A percentile compares a stretch with the other conserved stretches of the same genome.
Evolutionary conservation across 768 basidiomycete genomes (phyloP).

Genomic region (Phylloporus sp.): DNA sequence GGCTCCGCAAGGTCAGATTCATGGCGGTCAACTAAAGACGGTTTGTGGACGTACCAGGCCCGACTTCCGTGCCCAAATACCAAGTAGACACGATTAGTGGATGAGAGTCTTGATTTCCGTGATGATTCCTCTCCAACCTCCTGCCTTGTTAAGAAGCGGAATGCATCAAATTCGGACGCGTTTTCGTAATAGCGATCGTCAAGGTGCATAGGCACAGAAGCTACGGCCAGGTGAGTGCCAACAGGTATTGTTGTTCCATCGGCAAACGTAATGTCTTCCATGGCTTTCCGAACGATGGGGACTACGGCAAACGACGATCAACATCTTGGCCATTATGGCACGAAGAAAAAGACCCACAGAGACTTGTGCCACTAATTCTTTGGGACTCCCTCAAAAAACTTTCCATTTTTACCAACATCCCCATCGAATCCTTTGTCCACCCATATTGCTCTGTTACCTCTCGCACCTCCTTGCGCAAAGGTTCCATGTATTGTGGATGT

Average conservation of each 20-base stretch:
- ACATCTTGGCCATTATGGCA: not conserved
- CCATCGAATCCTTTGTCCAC: constrained; percentile 32
- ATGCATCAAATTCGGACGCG: constrained; percentile 38
- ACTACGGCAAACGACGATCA: constrained; percentile 19
- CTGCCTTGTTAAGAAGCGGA: constrained; percentile 35
- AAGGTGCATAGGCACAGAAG: constrained; percentile 31
- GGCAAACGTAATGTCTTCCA: constrained; percentile 31
- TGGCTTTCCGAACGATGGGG: constrained; percentile 31
- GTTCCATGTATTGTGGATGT: constrained; percentile 34
- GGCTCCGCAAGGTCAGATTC: constrained; percentile 23
- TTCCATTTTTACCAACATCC: constrained; percentile 35
- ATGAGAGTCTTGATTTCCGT: constrained; percentile 27
- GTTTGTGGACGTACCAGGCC: constrained; percentile 29
- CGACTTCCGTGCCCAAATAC: constrained; percentile 33
- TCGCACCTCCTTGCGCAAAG: constrained; percentile 39
- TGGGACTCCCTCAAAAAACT: constrained; percentile 42
- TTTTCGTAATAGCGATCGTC: constrained; percentile 41
- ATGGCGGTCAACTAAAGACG: not conserved
- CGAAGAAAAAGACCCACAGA: constrained; percentile 22
- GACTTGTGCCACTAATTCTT: constrained; percentile 31
- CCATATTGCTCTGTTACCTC: constrained; percentile 27
- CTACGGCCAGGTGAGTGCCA: constrained; percentile 35
- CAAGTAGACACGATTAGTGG: constrained; percentile 31
- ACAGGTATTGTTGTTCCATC: constrained; percentile 35
- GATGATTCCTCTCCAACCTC: constrained; percentile 18